These are phyloP conservation scores for Nannochloropsis granulata DNA, from an alignment of 108 stramenopile genomes.

Conservation along the genomic window DNA sequence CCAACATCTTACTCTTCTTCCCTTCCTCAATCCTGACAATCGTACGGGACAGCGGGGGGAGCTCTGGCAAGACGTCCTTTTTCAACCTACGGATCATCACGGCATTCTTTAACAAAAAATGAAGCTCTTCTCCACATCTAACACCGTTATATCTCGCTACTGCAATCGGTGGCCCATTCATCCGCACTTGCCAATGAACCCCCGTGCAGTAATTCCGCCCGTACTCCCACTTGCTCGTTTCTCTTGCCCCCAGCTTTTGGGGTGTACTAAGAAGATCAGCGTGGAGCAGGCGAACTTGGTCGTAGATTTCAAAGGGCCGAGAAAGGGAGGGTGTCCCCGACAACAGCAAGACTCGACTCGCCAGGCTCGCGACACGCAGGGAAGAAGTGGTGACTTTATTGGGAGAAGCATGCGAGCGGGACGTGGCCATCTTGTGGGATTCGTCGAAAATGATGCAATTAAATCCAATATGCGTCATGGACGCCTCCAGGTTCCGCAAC, in stretches of 20 bases:
- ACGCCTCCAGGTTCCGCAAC: slow-evolving; percentile 8
- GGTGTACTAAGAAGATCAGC: slow-evolving; percentile 21
- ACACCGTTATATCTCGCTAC: neutral
- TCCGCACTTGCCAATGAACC: neutral
- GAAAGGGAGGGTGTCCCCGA: slow-evolving; percentile 91
- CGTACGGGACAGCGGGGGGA: slow-evolving; percentile 47
- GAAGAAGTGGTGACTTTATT: slow-evolving; percentile 9
- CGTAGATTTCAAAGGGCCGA: slow-evolving; percentile 80
- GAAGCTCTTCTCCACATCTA: slow-evolving; percentile 51
- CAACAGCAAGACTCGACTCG: slow-evolving; percentile 61
- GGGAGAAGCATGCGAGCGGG: neutral
- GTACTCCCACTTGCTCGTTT: neutral
- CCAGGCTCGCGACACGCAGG: slow-evolving; percentile 54
- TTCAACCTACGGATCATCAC: slow-evolving; percentile 93
- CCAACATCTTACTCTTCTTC: neutral
- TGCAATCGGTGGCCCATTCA: neutral
- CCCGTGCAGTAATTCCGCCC: slow-evolving; percentile 14
- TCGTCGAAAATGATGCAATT: slow-evolving; percentile 82
- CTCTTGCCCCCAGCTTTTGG: neutral
- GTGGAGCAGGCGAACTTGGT: slow-evolving; percentile 66
- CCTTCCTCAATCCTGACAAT: neutral
- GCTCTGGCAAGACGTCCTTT: slow-evolving; percentile 64
- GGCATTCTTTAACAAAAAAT: slow-evolving; percentile 62
- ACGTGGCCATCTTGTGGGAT: slow-evolving; percentile 81
- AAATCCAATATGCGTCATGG: slow-evolving; percentile 39